Evolutionary conservation across 805 yeast genomes (phyloP).

Genomic region (Candida jianshihensis): DNA sequence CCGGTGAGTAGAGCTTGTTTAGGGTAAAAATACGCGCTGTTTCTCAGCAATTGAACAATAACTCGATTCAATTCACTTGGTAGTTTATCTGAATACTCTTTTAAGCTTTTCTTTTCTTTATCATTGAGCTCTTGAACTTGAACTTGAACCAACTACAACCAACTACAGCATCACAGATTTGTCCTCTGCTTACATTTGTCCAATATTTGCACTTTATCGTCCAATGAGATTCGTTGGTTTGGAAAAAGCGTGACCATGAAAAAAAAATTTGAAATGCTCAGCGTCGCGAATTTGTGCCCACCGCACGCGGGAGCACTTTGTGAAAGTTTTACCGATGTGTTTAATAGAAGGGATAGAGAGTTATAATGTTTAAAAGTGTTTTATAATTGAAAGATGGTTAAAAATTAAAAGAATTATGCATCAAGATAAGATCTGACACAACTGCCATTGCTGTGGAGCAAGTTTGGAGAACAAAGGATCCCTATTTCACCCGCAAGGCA

Average conservation of each 20-base stretch:
- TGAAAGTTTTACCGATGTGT: background rate
- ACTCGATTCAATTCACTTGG: no score
- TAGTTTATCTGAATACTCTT: no score
- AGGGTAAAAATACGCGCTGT: no score
- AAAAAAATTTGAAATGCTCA: background rate
- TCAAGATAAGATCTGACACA: background rate
- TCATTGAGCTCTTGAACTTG: no score
- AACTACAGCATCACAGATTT: no score
- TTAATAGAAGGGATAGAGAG: background rate
- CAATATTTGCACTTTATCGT: background rate
- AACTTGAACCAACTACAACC: no score
- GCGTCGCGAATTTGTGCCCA: background rate
- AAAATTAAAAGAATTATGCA: background rate
- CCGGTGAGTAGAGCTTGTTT: no score
- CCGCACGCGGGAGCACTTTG: background rate
- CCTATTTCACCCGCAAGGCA: conserved; percentile 1
- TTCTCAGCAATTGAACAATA: no score
- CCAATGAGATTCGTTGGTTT: background rate
- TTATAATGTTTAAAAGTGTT: background rate
- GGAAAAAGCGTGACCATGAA: background rate
- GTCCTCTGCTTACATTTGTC: background rate
- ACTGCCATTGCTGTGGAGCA: background rate
- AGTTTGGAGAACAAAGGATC: background rate
- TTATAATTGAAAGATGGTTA: no score
- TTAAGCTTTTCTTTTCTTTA: no score